Base-by-base conservation (phyloP, 495 filamentous ascomycete species). In the Xanthoparmelia taractica region DNA sequence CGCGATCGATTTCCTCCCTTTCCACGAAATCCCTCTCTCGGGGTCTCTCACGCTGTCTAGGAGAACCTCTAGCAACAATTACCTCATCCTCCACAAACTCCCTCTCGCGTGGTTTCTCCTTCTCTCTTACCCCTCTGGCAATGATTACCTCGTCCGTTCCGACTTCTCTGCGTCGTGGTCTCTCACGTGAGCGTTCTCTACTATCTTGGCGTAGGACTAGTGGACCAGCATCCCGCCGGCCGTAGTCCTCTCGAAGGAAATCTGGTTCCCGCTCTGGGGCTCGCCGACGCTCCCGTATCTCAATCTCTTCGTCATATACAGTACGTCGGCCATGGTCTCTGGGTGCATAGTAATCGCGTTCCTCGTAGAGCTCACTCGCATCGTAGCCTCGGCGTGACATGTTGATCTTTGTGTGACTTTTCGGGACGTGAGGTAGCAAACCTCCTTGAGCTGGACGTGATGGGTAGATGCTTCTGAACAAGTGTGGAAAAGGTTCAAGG, bases 241-340 rank as follows among this genome's bases (percentile, higher is more conserved):
- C 76, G 64, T 82, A 82, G 64, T 83, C 82, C 15, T 83, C 80
- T 58, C 77, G 75, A 18, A 84, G 68, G 66, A 84, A 84, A 15
- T 82, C 81, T 38, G 79, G 80, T n/a, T 74, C 69, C 18, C 73
- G 74, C 29, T 71, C 72, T 18, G 70, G 67, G 33, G 71, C 74
- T 31, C 70, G 69, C 52, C 77, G 76, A 57, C 74, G 71, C 47
- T 68, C 68, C 61, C 59, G 67, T 52, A 72, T 66, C 33, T 75
- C 73, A 18, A 73, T 56, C 17, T 73, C 71, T 56, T 74, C 66
- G 57, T 68, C 64, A 17, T 66, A 67, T 34, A 59, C 65, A 36
- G 65, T 60, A 20, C 69, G 68, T 29, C 64, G 62, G 27, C 64
- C 63, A 34, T 58, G 63, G 37, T 40, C 40, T 36, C 63, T 50